Base-by-base conservation (phyloP, 2,329 filamentous ascomycete genomes). In the Cladophialophora chaetospira region DNA sequence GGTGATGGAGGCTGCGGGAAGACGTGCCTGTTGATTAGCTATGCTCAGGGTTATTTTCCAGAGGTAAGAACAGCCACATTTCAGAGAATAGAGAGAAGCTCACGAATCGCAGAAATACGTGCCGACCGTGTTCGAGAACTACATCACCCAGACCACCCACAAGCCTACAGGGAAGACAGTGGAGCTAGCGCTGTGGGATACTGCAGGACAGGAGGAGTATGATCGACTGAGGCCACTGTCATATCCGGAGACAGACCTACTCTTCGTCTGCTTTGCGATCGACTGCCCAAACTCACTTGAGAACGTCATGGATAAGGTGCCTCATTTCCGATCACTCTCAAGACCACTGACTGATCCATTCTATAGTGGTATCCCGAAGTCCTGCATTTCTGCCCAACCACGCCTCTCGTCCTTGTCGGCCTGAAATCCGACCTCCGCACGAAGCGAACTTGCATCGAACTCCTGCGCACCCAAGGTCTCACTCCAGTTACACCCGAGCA, bases 231-330 rank as follows among this genome's bases (percentile, higher is more conserved):
- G 94, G 66, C 94, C 94, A 43, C 85, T 99, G 48, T 97, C 93
- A 42, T 99, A 99, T 76, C 94, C 94, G 3, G 94, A 99, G 77
- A 99, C 94, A 10, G 94, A 99, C 73, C 82, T 99, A 29, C 87
- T 99, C 58, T 97, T 99, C 73, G 94, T 99, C 66, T 99, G 94
- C 81, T 99, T 99, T 74, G 94, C 94, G 64, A 97, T 99, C 70
- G 94, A 99, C 76, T 99, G 94, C 74, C 94, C 94, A 31, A 97
- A 96, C 74, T 97, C 93, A 5, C 81, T 99, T 51, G 94, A 99
- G 72, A 99, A 99, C 75, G 93, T 99, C 57, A 88, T 97, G 79
- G 94, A 99, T 79, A 99, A 99, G 88, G 94, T 97, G 78, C 62
- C 79, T 65, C 55, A 23, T 40, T 9, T 21, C n/a, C 13, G 8